phyloP scores from a whole-genome alignment of 306 rosid species.

The Vachellia collinsii region DNA sequence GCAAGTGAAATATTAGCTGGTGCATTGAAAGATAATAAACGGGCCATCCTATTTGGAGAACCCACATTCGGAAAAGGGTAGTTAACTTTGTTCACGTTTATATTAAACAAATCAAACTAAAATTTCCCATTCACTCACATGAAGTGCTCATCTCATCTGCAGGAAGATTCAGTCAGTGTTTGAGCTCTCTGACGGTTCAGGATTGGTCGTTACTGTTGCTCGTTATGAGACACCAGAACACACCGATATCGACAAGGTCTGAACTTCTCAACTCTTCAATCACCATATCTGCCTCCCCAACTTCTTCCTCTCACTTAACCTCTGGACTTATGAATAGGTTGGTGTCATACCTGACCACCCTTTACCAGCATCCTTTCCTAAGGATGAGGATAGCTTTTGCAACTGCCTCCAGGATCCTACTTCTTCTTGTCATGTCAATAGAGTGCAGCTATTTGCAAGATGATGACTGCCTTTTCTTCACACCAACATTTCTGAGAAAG shows the following conservation, averaged over 20 bases:
- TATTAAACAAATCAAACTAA: conserved; percentile 12
- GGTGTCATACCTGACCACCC: conserved; percentile 97
- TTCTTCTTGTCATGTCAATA: conserved; percentile 75
- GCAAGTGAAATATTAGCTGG: conserved; percentile 98
- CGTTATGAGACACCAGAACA: conserved; percentile 95
- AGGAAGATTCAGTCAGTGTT: conserved; percentile 97
- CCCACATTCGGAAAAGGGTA: conserved; percentile 98
- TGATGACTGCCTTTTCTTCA: conserved; percentile 28
- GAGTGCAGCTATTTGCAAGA: conserved; percentile 72
- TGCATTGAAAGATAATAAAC: conserved; percentile 91
- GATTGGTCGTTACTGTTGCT: conserved; percentile 92
- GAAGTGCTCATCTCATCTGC: conserved; percentile 37
- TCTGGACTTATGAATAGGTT: conserved; percentile 52
- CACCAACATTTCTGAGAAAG: conserved; percentile 27
- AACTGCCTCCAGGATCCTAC: conserved; percentile 86
- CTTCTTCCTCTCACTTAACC: conserved; percentile 7
- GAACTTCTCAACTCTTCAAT: conserved; percentile 19
- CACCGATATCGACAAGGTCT: conserved; percentile 87
- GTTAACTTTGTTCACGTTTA: conserved; percentile 33
- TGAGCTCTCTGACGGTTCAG: conserved; percentile 93
- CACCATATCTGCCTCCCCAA: not conserved
- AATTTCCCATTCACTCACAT: conserved; percentile 33
- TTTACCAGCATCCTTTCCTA: conserved; percentile 78
- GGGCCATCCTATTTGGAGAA: conserved; percentile 90
- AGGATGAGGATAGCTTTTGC: conserved; percentile 83